A percentile compares a stretch with the other conserved stretches of the same genome.
Conservation (phyloP, 1,284 basidiomycete species). For the Ceratobasidium sp. region DNA sequence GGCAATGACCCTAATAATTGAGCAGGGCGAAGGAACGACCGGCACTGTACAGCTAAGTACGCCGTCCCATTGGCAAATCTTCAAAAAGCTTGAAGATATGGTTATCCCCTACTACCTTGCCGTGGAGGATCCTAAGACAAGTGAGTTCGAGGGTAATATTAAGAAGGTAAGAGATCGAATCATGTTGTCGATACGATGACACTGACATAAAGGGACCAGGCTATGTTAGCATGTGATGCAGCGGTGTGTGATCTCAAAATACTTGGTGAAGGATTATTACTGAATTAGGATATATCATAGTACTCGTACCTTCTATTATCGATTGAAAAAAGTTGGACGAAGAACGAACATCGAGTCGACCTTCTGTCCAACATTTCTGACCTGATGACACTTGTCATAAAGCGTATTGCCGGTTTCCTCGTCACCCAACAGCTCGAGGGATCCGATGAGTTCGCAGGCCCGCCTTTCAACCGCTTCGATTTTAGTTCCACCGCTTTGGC, state of each 20-base stretch:
- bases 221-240: conserved; percentile 43
- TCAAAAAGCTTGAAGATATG: conserved; percentile 18
- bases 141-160: conserved; percentile 1
- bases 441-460: background rate
- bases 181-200: too few relatives aligned
- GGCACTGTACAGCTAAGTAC: background rate
- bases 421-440: conserved; percentile 19
- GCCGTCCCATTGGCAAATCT: conserved; percentile 27
- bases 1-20: conserved; percentile 38
- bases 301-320: conserved; percentile 37
- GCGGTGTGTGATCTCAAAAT: conserved; percentile 18
- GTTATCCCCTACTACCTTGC: conserved; percentile 1
- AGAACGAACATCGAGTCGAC: background rate
- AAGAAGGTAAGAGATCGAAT: conserved; percentile 9
- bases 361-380: conserved; percentile 17
- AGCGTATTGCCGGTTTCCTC: conserved; percentile 20
- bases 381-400: conserved; percentile 23
- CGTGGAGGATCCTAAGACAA: conserved; percentile 14
- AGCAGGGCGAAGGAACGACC: conserved; percentile 42
- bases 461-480: conserved; percentile 3
- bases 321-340: conserved; percentile 29
- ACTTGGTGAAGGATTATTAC: background rate
- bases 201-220: background rate
- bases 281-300: conserved; percentile 4
- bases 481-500: background rate